These are phyloP conservation scores for Trametes coccinea DNA, from an alignment of 768 basidiomycete genomes.

Conservation along the genomic window DNA sequence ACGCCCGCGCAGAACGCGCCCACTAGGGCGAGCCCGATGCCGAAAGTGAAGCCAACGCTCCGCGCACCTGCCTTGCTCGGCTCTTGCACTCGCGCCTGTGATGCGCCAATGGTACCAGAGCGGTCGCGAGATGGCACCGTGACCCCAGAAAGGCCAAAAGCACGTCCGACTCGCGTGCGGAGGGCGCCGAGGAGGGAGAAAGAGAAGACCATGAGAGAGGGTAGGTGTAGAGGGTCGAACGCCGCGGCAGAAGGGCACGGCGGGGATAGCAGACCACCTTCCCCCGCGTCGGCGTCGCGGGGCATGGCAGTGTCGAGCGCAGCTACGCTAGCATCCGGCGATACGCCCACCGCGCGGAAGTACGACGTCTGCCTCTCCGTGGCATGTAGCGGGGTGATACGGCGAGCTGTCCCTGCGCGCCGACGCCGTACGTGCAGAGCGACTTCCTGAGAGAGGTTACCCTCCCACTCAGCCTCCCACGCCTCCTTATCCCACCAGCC, in stretches of 20 bases:
- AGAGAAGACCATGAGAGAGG: slow-evolving; percentile 61
- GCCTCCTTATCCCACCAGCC: slow-evolving; percentile 56
- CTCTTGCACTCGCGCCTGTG: not conserved
- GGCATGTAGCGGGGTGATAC: not conserved
- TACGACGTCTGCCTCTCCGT: slow-evolving; percentile 1
- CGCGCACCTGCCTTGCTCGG: not conserved
- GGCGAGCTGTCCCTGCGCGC: slow-evolving; percentile 18
- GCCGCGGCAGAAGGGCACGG: slow-evolving; percentile 31
- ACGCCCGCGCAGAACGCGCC: slow-evolving; percentile 48
- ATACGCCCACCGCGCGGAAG: slow-evolving; percentile 4
- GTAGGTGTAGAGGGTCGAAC: slow-evolving; percentile 68
- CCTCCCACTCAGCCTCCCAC: slow-evolving; percentile 71
- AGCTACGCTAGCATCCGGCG: not conserved
- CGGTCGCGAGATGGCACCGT: not conserved
- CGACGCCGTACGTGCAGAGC: slow-evolving; percentile 49
- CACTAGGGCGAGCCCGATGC: slow-evolving; percentile 37
- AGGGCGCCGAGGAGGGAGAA: slow-evolving; percentile 58
- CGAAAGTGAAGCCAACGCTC: slow-evolving; percentile 10
- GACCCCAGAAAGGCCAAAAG: slow-evolving; percentile 16
- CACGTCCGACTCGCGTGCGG: slow-evolving; percentile 29
- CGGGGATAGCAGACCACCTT: slow-evolving; percentile 5
- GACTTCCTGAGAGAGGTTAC: slow-evolving; percentile 60
- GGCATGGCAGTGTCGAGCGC: slow-evolving; percentile 17
- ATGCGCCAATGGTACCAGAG: not conserved
- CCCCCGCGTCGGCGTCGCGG: not conserved